These are phyloP conservation scores for Ceratobasidium sp. DNA, from an alignment of 1,284 basidiomycete genomes.

Conservation along the genomic window DNA sequence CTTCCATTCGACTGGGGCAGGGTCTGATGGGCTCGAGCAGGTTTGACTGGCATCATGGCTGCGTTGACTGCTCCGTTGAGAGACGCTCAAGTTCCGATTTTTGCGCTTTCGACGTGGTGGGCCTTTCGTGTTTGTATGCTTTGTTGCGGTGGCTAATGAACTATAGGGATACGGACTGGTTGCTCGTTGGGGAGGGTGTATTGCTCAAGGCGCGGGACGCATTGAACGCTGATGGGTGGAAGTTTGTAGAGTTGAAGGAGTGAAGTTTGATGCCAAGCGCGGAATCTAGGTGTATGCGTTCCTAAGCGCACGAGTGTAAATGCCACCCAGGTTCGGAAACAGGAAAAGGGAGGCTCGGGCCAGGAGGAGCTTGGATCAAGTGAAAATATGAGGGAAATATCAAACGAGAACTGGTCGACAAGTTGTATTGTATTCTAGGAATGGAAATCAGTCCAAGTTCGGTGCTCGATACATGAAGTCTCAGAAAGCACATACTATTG, in stretches of 20 bases:
- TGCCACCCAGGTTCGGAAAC: too few relatives aligned
- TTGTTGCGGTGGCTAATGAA: neutral
- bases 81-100: conserved; percentile 61
- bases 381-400: too few relatives aligned
- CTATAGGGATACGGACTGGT: conserved; percentile 42
- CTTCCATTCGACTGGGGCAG: conserved; percentile 41
- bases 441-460: too few relatives aligned
- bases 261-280: neutral
- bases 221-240: conserved; percentile 39
- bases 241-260: conserved; percentile 17
- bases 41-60: conserved; percentile 64
- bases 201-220: conserved; percentile 34
- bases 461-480: too few relatives aligned
- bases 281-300: too few relatives aligned
- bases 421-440: too few relatives aligned
- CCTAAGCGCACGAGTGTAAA: too few relatives aligned
- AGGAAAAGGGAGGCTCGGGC: too few relatives aligned
- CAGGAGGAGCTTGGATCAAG: too few relatives aligned
- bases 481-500: too few relatives aligned
- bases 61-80: conserved; percentile 65
- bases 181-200: conserved; percentile 36
- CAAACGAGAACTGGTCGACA: too few relatives aligned
- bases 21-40: conserved; percentile 54
- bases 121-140: too few relatives aligned
- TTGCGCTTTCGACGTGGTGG: conserved; percentile 74